Percentiles rank a stretch among this genome's conserved stretches.
phyloP scores from a whole-genome alignment of 2,329 filamentous ascomycete genomes.

The Scortechinia acanthostroma region DNA sequence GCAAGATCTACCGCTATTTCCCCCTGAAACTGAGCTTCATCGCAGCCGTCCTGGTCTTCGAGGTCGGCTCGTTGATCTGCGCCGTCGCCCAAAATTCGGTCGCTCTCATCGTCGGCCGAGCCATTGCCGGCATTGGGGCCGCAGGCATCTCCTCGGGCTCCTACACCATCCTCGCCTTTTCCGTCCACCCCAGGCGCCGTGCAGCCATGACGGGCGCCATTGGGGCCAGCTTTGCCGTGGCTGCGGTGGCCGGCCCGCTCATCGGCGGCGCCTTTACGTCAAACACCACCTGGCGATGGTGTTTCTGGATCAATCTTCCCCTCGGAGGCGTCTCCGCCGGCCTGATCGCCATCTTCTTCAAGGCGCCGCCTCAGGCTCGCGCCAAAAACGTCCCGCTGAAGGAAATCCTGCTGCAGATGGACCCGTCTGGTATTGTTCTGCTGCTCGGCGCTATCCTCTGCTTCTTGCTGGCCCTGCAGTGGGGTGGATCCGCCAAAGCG shows the following conservation, averaged over 20 bases:
- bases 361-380: slow-evolving; percentile 24
- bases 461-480: slow-evolving; percentile 37
- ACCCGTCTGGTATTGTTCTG: slow-evolving; percentile 31
- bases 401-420: slow-evolving; percentile 39
- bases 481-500: slow-evolving; percentile 31
- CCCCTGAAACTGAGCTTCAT: slow-evolving; percentile 40
- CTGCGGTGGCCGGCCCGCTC: slow-evolving; percentile 24
- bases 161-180: slow-evolving; percentile 39
- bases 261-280: slow-evolving; percentile 27
- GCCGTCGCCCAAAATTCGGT: slow-evolving; percentile 33
- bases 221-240: slow-evolving; percentile 9
- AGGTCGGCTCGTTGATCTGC: slow-evolving; percentile 44
- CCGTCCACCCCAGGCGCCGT: slow-evolving; percentile 18
- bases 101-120: slow-evolving; percentile 40
- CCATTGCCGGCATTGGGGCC: slow-evolving; percentile 35
- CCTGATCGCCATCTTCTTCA: slow-evolving; percentile 31
- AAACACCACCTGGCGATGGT: slow-evolving; percentile 26
- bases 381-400: slow-evolving; percentile 17
- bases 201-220: slow-evolving; percentile 27
- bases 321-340: slow-evolving; percentile 20
- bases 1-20: slow-evolving; percentile 42
- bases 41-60: slow-evolving; percentile 38
- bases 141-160: slow-evolving; percentile 38
- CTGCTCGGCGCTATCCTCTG: slow-evolving; percentile 33
- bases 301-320: slow-evolving; percentile 27